Conservation (phyloP, 768 basidiomycete genomes). For the Tylopilus plumbeoviolaceoides region DNA sequence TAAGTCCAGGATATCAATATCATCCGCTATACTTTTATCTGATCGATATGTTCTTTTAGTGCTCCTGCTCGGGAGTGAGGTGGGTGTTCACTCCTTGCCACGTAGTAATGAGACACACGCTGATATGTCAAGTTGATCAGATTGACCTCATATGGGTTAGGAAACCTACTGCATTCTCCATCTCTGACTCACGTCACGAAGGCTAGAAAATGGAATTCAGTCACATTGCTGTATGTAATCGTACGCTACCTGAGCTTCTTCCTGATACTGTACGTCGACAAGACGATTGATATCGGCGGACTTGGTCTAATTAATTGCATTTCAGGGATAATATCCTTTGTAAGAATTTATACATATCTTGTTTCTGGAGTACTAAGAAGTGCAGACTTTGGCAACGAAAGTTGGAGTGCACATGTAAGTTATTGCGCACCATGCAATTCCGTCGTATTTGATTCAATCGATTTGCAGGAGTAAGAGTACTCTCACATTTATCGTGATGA, state of each 20-base stretch:
- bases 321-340: slow-evolving; percentile 8
- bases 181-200: slow-evolving; percentile 1
- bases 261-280: slow-evolving; percentile 7
- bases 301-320: background rate
- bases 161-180: background rate
- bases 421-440: background rate
- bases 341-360: background rate
- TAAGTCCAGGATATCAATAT: background rate
- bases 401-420: slow-evolving; percentile 13
- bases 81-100: background rate
- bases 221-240: slow-evolving; percentile 16
- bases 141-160: slow-evolving; percentile 19
- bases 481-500: background rate
- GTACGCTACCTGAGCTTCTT: slow-evolving; percentile 19
- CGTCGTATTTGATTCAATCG: background rate
- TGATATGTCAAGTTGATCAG: slow-evolving; percentile 2
- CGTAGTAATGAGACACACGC: background rate
- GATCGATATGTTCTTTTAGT: slow-evolving; percentile 2
- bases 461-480: slow-evolving; percentile 11
- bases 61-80: slow-evolving; percentile 11
- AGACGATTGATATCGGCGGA: background rate
- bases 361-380: background rate
- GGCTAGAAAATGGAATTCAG: slow-evolving; percentile 14
- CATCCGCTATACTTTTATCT: background rate
- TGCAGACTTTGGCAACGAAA: slow-evolving; percentile 1